phyloP scores from a whole-genome alignment of 169 alveolate genomes.

The Perkinsus olseni region DNA sequence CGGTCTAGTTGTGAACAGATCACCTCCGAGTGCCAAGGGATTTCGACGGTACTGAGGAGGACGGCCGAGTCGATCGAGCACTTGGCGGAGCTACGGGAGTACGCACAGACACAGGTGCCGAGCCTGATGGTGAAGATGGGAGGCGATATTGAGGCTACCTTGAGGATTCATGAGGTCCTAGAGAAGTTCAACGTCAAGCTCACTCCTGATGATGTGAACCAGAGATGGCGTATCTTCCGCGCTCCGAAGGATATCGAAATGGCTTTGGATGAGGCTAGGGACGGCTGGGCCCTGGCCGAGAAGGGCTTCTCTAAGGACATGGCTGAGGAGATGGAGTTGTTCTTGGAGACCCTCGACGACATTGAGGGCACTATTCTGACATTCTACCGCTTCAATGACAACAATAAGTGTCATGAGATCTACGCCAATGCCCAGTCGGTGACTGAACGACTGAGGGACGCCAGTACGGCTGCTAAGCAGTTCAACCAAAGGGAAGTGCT shows the following conservation, averaged over 20 bases:
- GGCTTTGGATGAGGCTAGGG: background rate
- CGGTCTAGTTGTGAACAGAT: constrained; percentile 57
- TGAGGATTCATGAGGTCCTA: constrained; percentile 55
- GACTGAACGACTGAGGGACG: constrained; percentile 55
- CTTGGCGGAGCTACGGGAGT: constrained; percentile 57
- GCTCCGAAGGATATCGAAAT: constrained; percentile 51
- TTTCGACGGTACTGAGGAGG: constrained; percentile 55
- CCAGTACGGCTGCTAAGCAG: constrained; percentile 68
- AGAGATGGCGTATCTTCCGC: constrained; percentile 65
- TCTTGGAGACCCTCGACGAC: background rate
- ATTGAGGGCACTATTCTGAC: background rate
- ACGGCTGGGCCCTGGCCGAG: background rate
- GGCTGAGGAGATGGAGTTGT: background rate
- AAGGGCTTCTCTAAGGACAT: background rate
- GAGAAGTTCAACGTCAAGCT: constrained; percentile 54
- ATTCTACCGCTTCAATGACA: background rate
- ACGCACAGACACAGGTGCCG: constrained; percentile 56
- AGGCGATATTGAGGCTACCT: constrained; percentile 55
- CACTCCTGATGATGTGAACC: constrained; percentile 54
- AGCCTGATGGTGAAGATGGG: constrained; percentile 54
- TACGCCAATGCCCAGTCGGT: constrained; percentile 60
- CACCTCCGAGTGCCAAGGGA: constrained; percentile 56
- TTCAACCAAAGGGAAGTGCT: constrained; percentile 73
- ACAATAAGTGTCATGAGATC: constrained; percentile 45
- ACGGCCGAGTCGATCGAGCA: constrained; percentile 71